A percentile compares a stretch with the other conserved stretches of the same genome.
Conservation (phyloP, 2,329 filamentous ascomycete genomes). For the Colletotrichum phormii region DNA sequence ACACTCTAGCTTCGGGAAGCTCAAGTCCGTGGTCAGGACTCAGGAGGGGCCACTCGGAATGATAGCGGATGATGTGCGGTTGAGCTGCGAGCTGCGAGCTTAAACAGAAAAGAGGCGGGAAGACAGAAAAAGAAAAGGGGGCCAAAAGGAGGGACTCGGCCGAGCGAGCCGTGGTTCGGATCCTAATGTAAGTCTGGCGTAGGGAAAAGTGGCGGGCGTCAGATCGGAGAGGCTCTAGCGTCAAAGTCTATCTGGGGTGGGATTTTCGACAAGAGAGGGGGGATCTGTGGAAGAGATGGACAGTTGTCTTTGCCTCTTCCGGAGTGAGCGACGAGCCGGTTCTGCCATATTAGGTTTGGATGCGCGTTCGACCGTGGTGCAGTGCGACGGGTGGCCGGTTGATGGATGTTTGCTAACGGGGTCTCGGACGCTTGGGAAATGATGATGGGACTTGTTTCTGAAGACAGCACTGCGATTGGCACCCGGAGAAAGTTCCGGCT, state of each 20-base stretch:
- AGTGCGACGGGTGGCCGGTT: background rate
- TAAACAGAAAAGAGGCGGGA: background rate
- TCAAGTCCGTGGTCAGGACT: background rate
- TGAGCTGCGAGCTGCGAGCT: background rate
- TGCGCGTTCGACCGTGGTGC: background rate
- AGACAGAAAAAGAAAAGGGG: background rate
- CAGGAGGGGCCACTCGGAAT: background rate
- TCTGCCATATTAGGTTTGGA: constrained; percentile 4
- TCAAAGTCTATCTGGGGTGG: constrained; percentile 21
- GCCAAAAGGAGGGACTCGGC: constrained; percentile 11
- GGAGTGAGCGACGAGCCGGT: background rate
- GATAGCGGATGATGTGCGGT: background rate
- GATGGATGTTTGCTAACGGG: background rate
- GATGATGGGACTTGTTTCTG: background rate
- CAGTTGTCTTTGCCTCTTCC: background rate
- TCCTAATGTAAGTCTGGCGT: background rate
- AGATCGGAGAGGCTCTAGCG: constrained; percentile 15
- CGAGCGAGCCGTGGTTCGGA: constrained; percentile 15
- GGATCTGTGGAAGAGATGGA: background rate
- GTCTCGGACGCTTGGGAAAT: background rate
- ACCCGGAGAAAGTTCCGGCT: constrained; percentile 2
- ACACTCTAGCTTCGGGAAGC: background rate
- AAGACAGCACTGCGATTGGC: background rate
- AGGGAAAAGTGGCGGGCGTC: background rate
- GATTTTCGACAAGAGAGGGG: background rate